Conservation (phyloP, 2,329 filamentous ascomycete species). For the Lizonia empirigonia region DNA sequence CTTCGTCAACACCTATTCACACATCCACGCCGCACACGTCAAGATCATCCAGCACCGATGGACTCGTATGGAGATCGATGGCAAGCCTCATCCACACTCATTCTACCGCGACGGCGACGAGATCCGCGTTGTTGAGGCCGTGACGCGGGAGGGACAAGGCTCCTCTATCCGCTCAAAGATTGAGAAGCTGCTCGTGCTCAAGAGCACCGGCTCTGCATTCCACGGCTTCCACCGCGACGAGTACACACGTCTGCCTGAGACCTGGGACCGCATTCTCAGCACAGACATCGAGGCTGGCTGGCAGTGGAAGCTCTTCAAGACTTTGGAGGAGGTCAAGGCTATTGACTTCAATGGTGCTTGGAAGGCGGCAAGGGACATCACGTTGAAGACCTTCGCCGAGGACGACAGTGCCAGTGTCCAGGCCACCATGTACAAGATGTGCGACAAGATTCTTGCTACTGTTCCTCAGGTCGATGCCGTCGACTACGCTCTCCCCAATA, state of each 20-base stretch:
- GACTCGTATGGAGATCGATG: conserved; percentile 86
- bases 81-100: conserved; percentile 90
- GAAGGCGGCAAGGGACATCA: conserved; percentile 77
- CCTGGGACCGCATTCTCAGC: conserved; percentile 92
- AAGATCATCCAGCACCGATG: conserved; percentile 85
- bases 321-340: conserved; percentile 69
- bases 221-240: conserved; percentile 92
- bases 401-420: conserved; percentile 94
- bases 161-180: conserved; percentile 80
- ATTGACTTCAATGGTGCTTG: conserved; percentile 79
- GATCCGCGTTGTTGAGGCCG: conserved; percentile 80
- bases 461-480: conserved; percentile 75
- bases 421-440: conserved; percentile 99
- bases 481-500: conserved; percentile 89
- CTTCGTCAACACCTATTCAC: conserved; percentile 84
- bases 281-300: conserved; percentile 89
- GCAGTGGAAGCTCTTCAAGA: conserved; percentile 78
- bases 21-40: conserved; percentile 85
- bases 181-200: conserved; percentile 82
- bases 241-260: conserved; percentile 87
- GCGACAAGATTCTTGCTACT: conserved; percentile 77
- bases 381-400: conserved; percentile 87
- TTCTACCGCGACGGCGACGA: conserved; percentile 91
- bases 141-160: conserved; percentile 68
- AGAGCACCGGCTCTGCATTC: conserved; percentile 96